These are phyloP conservation scores for Candida neerlandica DNA, from an alignment of 1,139 yeast species.

Conservation along the genomic window DNA sequence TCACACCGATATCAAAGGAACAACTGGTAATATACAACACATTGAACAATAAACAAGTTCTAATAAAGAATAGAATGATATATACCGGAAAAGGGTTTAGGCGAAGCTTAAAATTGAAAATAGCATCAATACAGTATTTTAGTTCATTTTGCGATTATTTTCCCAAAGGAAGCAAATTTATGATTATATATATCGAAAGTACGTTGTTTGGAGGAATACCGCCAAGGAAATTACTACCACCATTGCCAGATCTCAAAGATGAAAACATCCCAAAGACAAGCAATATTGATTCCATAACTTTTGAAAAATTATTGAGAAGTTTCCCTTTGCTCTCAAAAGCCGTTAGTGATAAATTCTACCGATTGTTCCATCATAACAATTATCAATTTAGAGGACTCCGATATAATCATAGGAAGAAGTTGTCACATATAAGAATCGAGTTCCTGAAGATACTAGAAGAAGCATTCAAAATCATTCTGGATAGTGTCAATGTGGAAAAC, in stretches of 20 bases:
- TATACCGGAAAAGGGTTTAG: slow-evolving; percentile 63
- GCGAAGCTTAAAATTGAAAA: slow-evolving; percentile 44
- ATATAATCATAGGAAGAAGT: slow-evolving; percentile 30
- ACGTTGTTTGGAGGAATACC: slow-evolving; percentile 45
- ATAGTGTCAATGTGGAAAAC: slow-evolving; percentile 39
- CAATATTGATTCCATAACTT: slow-evolving; percentile 25
- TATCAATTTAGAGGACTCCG: slow-evolving; percentile 35
- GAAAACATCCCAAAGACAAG: background rate
- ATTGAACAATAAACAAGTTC: slow-evolving; percentile 58
- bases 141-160: slow-evolving; percentile 49
- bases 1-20: slow-evolving; percentile 42
- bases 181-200: slow-evolving; percentile 54
- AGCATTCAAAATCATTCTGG: slow-evolving; percentile 43
- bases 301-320: slow-evolving; percentile 48
- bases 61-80: slow-evolving; percentile 57
- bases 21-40: slow-evolving; percentile 56
- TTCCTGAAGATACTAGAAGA: slow-evolving; percentile 39
- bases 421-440: slow-evolving; percentile 32
- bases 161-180: slow-evolving; percentile 51
- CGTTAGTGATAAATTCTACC: slow-evolving; percentile 49
- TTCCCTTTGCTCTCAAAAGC: slow-evolving; percentile 50
- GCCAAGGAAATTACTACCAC: slow-evolving; percentile 7
- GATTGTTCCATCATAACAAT: slow-evolving; percentile 48
- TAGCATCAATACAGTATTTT: slow-evolving; percentile 47
- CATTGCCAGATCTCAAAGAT: slow-evolving; percentile 4